Base-by-base conservation (phyloP, 345 rosid species). In the Microthlaspi erraticum region DNA sequence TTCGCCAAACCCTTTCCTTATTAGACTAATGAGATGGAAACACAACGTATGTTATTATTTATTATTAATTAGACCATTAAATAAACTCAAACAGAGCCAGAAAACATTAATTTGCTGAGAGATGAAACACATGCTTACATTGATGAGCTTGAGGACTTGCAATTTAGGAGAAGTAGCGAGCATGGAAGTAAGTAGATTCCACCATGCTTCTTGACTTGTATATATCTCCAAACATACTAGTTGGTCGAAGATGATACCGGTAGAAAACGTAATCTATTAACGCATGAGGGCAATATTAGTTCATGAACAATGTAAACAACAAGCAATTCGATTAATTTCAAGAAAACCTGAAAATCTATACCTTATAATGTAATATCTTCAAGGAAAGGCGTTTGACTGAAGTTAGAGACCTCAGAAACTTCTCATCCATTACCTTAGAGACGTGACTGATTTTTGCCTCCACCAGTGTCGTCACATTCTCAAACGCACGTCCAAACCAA, bases 121-220 rank as follows among this genome's bases (percentile, higher is more conserved):
- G 8, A 16, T 14, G 13, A n/a, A 41, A 20, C 20, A 18, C 3
- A 20, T 46, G 26, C 54, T 20, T 50, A 50, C 54, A 20, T 4
- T 1, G 33, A 10, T 10, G 33, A 50, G 55, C 32, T 63, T 45
- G 67, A 63, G 43, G 8, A 32, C 12, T 63, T 12, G 54, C 7
- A 63, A 10, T 6, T 32, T 63, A 46, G 68, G 55, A 46, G 68
- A 46, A 10, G 2, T 32, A 7, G 46, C 2, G 7, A 63, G 55
- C 68, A 63, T 45, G 12, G 12, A 2, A 1, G 17, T 7, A 46
- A 63, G 17, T 45, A 17, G 45, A 18, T 48, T 19, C 33, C 56
- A 48, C 44, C 57, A 62, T 10, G 17, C 54, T 6, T 5, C 0
- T 29, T 10, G 1, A 59, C 5, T 0, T 7, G 46, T 19, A 6